These are phyloP conservation scores for Aureobasidium lini DNA, from an alignment of 2,329 filamentous ascomycete genomes.

Conservation along the genomic window DNA sequence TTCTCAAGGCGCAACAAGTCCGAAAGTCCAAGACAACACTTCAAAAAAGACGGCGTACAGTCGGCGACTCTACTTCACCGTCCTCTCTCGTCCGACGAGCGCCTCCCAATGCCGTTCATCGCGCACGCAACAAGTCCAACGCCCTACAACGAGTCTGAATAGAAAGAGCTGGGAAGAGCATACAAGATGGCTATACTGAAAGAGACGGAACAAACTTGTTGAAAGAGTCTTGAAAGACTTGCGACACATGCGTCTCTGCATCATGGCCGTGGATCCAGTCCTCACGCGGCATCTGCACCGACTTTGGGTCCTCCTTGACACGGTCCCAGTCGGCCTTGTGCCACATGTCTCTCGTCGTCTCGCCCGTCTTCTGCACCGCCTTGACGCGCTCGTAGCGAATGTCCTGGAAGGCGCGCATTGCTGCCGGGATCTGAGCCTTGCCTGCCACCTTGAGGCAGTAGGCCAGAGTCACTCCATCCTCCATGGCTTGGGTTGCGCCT, in stretches of 20 bases:
- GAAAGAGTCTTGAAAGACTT: constrained; percentile 14
- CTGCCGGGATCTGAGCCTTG: constrained; percentile 30
- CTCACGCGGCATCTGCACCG: constrained; percentile 41
- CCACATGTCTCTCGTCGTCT: constrained; percentile 33
- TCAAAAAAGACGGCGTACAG: too few relatives aligned
- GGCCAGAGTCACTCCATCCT: constrained; percentile 43
- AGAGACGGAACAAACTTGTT: constrained; percentile 4
- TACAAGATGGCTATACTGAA: too few relatives aligned
- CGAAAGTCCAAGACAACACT: too few relatives aligned
- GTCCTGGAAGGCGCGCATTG: constrained; percentile 15
- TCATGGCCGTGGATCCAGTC: constrained; percentile 17
- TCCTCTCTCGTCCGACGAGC: too few relatives aligned
- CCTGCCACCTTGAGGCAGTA: constrained; percentile 37
- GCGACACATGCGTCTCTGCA: constrained; percentile 15
- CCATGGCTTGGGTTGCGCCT: constrained; percentile 47
- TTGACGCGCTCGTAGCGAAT: constrained; percentile 16
- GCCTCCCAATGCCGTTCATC: too few relatives aligned
- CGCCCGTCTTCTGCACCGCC: constrained; percentile 16
- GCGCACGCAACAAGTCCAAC: too few relatives aligned
- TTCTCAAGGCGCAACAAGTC: too few relatives aligned
- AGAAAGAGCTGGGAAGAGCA: too few relatives aligned
- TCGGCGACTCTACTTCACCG: too few relatives aligned
- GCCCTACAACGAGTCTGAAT: too few relatives aligned
- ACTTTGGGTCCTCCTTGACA: constrained; percentile 38
- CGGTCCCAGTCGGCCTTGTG: constrained; percentile 45